phyloP scores from a whole-genome alignment of 768 basidiomycete species.

The Boletus rubescentipes region DNA sequence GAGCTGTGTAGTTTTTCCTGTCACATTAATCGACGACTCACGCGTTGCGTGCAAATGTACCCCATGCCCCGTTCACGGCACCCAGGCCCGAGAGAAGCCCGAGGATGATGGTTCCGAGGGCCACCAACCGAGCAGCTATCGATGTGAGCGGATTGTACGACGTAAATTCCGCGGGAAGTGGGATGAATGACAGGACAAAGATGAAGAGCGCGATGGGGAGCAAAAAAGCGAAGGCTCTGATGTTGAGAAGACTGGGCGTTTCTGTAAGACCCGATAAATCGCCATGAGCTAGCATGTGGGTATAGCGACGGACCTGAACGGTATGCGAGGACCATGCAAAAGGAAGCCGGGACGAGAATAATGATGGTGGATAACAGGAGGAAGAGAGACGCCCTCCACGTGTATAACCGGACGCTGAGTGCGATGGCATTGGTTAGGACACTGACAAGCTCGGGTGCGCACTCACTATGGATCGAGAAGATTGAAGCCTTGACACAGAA shows the following conservation, averaged over 20 bases:
- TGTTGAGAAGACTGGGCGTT: slow-evolving; percentile 24
- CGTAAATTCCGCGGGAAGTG: slow-evolving; percentile 55
- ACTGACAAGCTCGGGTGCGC: not conserved
- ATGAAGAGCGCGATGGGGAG: slow-evolving; percentile 56
- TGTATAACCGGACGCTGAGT: slow-evolving; percentile 56
- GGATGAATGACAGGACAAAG: slow-evolving; percentile 62
- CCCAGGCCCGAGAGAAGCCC: slow-evolving; percentile 81
- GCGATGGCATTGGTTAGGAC: not conserved
- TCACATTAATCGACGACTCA: slow-evolving; percentile 23
- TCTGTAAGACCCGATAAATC: slow-evolving; percentile 14
- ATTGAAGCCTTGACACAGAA: slow-evolving; percentile 68
- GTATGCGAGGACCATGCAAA: slow-evolving; percentile 56
- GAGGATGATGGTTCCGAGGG: slow-evolving; percentile 77
- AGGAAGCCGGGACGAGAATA: slow-evolving; percentile 62
- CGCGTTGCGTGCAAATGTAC: slow-evolving; percentile 22
- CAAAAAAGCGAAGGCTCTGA: slow-evolving; percentile 28
- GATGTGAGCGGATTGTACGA: slow-evolving; percentile 44
- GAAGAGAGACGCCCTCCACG: slow-evolving; percentile 68
- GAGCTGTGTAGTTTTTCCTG: slow-evolving; percentile 3
- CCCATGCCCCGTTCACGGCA: slow-evolving; percentile 67
- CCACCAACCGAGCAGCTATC: slow-evolving; percentile 61
- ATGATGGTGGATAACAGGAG: slow-evolving; percentile 61
- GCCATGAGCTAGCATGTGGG: not conserved
- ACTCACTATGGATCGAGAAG: slow-evolving; percentile 56
- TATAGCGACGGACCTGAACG: slow-evolving; percentile 28